A percentile compares a stretch with the other conserved stretches of the same genome.
phyloP scores from a whole-genome alignment of 2,329 filamentous ascomycete species.

The Magnaporthiopsis rhizophila region DNA sequence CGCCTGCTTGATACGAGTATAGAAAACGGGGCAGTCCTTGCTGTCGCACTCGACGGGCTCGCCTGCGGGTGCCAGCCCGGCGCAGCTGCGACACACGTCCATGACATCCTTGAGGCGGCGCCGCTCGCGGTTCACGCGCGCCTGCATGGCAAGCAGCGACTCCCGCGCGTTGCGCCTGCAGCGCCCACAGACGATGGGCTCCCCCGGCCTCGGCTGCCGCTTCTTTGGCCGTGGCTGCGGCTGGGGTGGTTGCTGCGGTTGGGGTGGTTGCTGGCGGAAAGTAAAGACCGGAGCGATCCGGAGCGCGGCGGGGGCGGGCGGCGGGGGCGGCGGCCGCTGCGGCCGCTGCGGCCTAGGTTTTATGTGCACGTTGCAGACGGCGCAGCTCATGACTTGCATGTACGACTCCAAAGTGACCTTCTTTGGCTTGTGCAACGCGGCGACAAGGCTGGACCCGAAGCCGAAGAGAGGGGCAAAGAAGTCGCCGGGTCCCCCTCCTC shows the following conservation, averaged over 20 bases:
- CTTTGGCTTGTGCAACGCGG: slow-evolving; percentile 20
- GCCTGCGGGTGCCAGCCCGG: slow-evolving; percentile 63
- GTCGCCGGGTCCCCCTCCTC: background rate
- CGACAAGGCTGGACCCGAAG: slow-evolving; percentile 6
- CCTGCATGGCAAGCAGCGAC: slow-evolving; percentile 57
- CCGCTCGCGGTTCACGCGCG: slow-evolving; percentile 55
- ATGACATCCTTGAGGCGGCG: slow-evolving; percentile 55
- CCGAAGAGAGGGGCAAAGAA: background rate
- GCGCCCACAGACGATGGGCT: slow-evolving; percentile 39
- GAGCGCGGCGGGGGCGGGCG: background rate
- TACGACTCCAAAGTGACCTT: slow-evolving; percentile 89
- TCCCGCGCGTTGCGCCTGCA: slow-evolving; percentile 49
- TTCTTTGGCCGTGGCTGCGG: background rate
- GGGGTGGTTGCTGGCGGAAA: background rate
- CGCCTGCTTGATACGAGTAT: slow-evolving; percentile 60
- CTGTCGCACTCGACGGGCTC: slow-evolving; percentile 74
- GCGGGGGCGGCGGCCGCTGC: background rate
- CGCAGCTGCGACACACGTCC: slow-evolving; percentile 71
- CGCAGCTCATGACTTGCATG: slow-evolving; percentile 71
- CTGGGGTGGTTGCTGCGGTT: background rate
- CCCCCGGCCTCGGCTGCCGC: slow-evolving; percentile 9
- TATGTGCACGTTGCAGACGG: slow-evolving; percentile 61
- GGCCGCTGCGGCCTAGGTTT: slow-evolving; percentile 11
- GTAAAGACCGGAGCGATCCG: background rate
- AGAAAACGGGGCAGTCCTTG: slow-evolving; percentile 89